Evolutionary conservation across 164 flowering plant genomes (phyloP), one percentile per base, ranked within the genome.

Genomic region (Cinnamomum micranthum): DNA sequence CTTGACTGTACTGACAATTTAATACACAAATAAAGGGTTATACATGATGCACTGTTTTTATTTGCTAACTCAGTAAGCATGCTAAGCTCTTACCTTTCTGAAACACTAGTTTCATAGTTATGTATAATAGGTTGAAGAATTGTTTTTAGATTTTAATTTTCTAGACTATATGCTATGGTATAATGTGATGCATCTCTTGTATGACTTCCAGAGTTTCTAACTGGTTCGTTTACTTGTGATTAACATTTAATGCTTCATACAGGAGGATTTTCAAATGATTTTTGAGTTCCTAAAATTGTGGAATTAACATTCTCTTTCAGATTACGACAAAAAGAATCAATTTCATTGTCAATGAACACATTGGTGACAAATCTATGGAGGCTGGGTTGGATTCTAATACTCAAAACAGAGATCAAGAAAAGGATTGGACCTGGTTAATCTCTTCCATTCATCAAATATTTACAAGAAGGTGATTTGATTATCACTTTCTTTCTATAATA

Each of bases 391-490:
- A 84, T 50, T 58, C 78, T 66, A 80, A 68, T 64, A 67, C 82
- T 63, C 79, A 81, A 72, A 72, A 71, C 24, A 82, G 72, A 62
- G 81, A 83, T 73, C 84, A 86, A 73, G 93, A 88, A 77, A 92
- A 89, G 84, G 89, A 89, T 77, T 84, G 83, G 31, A 88, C 92
- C 85, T 96, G 99, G 99, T 79, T 82, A 84, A 86, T 92, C 78
- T 84, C 95, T 64, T 89, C 97, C 19, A 91, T 96, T 81, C 98
- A 92, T 87, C 98, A 92, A 80, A 89, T 96, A 60, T 91, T 85
- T 80, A 94, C 97, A 80, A 85, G 98, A 83, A 92, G 99, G 99
- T 96, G 27, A 69, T 23, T 22, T 35, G 27, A 12, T 41, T 9
- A 67, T 15, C 69, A 28, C 10, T 67, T 35, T 27, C 4, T 31